These are phyloP conservation scores for Backusella sp. DNA, from an alignment of 192 early-diverging fungal genomes.

Conservation along the genomic window DNA sequence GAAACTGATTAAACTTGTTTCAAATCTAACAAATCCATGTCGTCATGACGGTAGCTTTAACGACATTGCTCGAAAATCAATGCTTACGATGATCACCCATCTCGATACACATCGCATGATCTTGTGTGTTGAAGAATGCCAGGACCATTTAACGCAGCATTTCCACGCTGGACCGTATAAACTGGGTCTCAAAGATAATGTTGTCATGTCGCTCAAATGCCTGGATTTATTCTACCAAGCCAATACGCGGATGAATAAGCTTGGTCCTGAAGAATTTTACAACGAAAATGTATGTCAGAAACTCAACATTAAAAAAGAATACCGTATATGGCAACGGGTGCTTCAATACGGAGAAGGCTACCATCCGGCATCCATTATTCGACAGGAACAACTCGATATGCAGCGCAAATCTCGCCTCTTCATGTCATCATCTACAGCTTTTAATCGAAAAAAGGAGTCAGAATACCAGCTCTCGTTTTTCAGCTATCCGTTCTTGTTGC, in stretches of 20 bases:
- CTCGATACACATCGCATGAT: conserved; percentile 17
- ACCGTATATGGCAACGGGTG: conserved; percentile 65
- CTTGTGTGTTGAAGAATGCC: conserved; percentile 13
- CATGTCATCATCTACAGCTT: conserved; percentile 14
- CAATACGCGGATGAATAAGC: not conserved
- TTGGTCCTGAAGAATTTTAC: conserved; percentile 17
- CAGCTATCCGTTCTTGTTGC: conserved; percentile 67
- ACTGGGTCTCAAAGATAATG: conserved; percentile 26
- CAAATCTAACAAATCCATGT: not conserved
- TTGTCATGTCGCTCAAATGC: conserved; percentile 22
- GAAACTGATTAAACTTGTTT: not conserved
- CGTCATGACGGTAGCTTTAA: not conserved
- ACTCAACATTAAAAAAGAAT: conserved; percentile 79
- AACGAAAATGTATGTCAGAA: conserved; percentile 21
- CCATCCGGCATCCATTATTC: not conserved
- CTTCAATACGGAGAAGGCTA: conserved; percentile 37
- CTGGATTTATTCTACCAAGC: conserved; percentile 10
- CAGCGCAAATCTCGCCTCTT: conserved; percentile 15
- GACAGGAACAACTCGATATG: conserved; percentile 16
- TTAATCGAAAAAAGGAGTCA: conserved; percentile 13
- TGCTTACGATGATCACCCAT: not conserved
- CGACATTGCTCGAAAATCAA: not conserved
- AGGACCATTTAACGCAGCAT: conserved; percentile 23
- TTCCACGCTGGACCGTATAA: conserved; percentile 32
- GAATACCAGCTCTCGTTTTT: conserved; percentile 63